Percentiles rank a stretch among this genome's conserved stretches.
These are phyloP conservation scores for Volvox africanus DNA, from an alignment of 139 green algal genomes.

Conservation along the genomic window DNA sequence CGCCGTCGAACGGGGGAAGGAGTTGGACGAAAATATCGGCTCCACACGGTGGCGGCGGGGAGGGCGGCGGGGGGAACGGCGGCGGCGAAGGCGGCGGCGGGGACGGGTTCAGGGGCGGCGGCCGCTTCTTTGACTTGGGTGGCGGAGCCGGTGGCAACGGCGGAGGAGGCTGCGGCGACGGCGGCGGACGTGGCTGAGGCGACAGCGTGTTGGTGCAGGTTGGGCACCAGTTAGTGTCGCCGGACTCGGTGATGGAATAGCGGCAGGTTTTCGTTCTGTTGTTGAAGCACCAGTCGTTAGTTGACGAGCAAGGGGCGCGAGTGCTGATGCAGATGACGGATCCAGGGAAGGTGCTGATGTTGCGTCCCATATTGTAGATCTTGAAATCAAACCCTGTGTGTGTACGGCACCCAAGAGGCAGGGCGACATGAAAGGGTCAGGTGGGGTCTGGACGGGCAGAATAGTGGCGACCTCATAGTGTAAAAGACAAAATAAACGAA, in stretches of 20 bases:
- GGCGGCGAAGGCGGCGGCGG: not conserved
- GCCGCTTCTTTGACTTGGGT: not conserved
- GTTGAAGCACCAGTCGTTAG: constrained; percentile 4
- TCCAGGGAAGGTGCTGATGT: not conserved
- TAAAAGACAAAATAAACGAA: too few species aligned
- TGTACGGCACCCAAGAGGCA: not conserved
- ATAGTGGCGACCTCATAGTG: too few species aligned
- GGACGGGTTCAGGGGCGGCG: not conserved
- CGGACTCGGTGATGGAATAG: constrained; percentile 2
- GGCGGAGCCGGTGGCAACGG: not conserved
- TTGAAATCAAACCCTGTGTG: constrained; percentile 23
- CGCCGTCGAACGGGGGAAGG: not conserved
- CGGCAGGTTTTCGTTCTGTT: not conserved
- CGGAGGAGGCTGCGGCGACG: not conserved
- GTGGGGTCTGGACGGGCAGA: too few species aligned
- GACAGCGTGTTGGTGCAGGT: not conserved
- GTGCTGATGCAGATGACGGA: not conserved
- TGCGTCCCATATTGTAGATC: constrained; percentile 40
- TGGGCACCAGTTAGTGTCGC: constrained; percentile 16
- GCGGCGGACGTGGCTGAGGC: not conserved
- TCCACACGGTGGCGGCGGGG: not conserved
- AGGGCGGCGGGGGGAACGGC: not conserved
- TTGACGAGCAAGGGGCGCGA: not conserved
- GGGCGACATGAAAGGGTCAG: too few species aligned
- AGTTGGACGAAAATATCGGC: not conserved